Evolutionary conservation across 345 rosid genomes (phyloP), one percentile per base, ranked within the genome.

Genomic region (Citrus glauca): DNA sequence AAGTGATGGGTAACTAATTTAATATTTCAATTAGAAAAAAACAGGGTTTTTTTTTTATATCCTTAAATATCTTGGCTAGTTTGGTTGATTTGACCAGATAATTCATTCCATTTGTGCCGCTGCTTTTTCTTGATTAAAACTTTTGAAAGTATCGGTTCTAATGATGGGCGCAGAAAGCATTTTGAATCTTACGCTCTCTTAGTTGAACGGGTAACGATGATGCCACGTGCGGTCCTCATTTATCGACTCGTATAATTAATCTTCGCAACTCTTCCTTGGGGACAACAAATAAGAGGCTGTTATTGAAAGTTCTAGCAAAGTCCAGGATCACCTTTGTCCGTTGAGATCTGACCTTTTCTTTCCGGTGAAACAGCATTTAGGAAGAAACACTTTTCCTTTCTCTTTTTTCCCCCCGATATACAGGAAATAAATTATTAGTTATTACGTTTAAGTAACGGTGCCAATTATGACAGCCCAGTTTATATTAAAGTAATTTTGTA

Each of bases 271-370:
- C 65, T 66, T 40, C 24, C 2, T 4, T 6, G 6, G 67, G 60
- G 50, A 45, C 50, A 45, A 14, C 50, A 1, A 45, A 13, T 45
- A 3, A 45, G 50, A 45, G 22, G 10, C 27, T 0, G 8, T 38
- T 27, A 33, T 32, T 22, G 40, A 77, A 77, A 50, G 66, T 77
- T 81, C 74, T 57, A 38, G 81, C 7, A 45, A 38, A 22, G 50
- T 66, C 71, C 6, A 19, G 33, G 25, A 30, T 50, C 42, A 28
- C 13, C n/a, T 28, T 40, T 27, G 77, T 25, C 56, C n/a, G 13
- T 37, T 35, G 4, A 5, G n/a, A 37, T 38, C 28, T 10, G 0
- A 19, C 50, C 66, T n/a, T 37, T 40, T 61, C 2, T 10, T 61
- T 42, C 22, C 1, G 10, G 40, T 1, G 5, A 25, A 30, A 33